phyloP scores from a whole-genome alignment of 495 filamentous ascomycete genomes.

The Penicillium odoratum region DNA sequence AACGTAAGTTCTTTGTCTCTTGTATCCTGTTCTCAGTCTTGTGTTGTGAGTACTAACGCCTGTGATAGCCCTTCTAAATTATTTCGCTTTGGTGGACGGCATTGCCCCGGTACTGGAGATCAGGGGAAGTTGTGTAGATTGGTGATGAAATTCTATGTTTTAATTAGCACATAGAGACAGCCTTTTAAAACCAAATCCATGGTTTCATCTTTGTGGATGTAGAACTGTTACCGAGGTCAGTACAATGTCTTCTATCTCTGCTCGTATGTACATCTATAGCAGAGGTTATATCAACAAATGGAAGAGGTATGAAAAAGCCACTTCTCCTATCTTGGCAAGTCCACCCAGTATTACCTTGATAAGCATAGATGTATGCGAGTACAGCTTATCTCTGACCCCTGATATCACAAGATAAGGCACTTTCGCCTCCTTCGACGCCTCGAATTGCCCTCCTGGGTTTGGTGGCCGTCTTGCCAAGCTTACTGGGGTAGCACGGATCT shows the following conservation, averaged over 20 bases:
- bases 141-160: slow-evolving; percentile 26
- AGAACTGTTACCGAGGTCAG: too few relatives aligned
- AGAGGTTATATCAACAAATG: neutral
- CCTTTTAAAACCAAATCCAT: slow-evolving; percentile 11
- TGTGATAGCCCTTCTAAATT: slow-evolving; percentile 44
- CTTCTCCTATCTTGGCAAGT: slow-evolving; percentile 18
- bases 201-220: slow-evolving; percentile 15
- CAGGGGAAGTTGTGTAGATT: slow-evolving; percentile 22
- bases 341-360: slow-evolving; percentile 13
- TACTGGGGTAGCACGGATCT: slow-evolving; percentile 16
- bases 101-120: slow-evolving; percentile 10
- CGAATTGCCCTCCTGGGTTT: slow-evolving; percentile 35
- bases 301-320: neutral
- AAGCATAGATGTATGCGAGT: slow-evolving; percentile 11
- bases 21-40: neutral
- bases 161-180: slow-evolving; percentile 43
- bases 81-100: slow-evolving; percentile 17
- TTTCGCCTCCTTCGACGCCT: slow-evolving; percentile 26
- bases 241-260: too few relatives aligned
- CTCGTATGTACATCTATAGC: too few relatives aligned
- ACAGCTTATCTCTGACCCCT: slow-evolving; percentile 19
- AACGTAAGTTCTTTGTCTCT: slow-evolving; percentile 45
- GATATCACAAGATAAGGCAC: slow-evolving; percentile 11
- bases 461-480: slow-evolving; percentile 25
- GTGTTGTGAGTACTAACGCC: slow-evolving; percentile 22